Conservation (phyloP, 306 rosid genomes). For the Rosa rugosa region DNA sequence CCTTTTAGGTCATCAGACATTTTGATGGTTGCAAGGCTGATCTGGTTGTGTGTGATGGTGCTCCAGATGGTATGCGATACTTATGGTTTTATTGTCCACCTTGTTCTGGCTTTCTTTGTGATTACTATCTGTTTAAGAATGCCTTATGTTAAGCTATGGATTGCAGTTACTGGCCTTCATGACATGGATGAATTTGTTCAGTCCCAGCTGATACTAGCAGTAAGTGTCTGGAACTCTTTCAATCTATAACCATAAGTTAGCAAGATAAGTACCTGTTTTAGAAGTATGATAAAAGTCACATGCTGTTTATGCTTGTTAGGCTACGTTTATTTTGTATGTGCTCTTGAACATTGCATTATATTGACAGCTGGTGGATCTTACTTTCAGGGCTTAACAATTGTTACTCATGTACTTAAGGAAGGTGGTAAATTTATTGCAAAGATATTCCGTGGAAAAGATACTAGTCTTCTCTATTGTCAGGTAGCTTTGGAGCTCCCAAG, state of each 20-base stretch:
- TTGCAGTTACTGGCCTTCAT: slow-evolving; percentile 97
- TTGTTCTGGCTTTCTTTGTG: slow-evolving; percentile 3
- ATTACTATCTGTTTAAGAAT: background rate
- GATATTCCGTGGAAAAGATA: slow-evolving; percentile 95
- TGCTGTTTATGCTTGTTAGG: background rate
- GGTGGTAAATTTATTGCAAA: slow-evolving; percentile 95
- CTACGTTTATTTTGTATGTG: background rate
- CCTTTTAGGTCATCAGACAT: slow-evolving; percentile 75
- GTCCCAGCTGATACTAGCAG: slow-evolving; percentile 94
- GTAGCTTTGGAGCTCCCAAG: slow-evolving; percentile 33
- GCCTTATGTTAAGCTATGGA: slow-evolving; percentile 14
- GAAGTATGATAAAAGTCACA: background rate
- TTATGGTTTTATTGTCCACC: slow-evolving; percentile 13
- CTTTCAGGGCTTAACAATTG: slow-evolving; percentile 90
- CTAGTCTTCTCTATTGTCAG: slow-evolving; percentile 94
- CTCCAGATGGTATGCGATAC: slow-evolving; percentile 75
- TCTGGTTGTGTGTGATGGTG: slow-evolving; percentile 98
- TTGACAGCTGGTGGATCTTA: slow-evolving; percentile 29
- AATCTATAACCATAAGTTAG: background rate
- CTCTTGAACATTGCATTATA: slow-evolving; percentile 9
- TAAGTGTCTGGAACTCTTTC: slow-evolving; percentile 36
- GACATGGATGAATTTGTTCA: slow-evolving; percentile 99
- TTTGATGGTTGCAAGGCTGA: slow-evolving; percentile 99
- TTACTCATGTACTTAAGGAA: slow-evolving; percentile 85
- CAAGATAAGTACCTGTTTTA: background rate